Percentiles rank a stretch among this genome's conserved stretches.
Conservation (phyloP, 1,139 yeast genomes). For the Blastobotrys capitulatus region DNA sequence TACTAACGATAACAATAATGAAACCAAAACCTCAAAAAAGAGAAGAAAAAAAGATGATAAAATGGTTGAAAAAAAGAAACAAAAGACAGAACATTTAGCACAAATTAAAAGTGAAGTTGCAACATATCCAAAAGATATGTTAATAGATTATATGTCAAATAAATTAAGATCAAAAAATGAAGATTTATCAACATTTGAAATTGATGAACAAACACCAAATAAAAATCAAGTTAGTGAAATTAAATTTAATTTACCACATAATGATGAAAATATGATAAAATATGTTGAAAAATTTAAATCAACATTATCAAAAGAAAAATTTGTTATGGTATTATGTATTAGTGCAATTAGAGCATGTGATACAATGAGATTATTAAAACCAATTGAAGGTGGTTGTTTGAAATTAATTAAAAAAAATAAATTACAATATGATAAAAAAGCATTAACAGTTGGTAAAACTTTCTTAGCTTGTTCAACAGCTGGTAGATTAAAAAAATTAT, state of each 20-base stretch:
- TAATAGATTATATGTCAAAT: constrained; percentile 55
- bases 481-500: constrained; percentile 48
- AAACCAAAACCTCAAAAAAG: constrained; percentile 13
- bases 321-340: constrained; percentile 53
- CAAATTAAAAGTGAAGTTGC: constrained; percentile 48
- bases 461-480: constrained; percentile 63
- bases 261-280: constrained; percentile 42
- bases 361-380: constrained; percentile 52
- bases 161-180: constrained; percentile 47
- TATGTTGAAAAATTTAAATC: constrained; percentile 34
- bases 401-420: constrained; percentile 66
- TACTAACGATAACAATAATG: background rate
- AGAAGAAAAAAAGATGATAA: constrained; percentile 18
- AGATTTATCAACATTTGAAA: constrained; percentile 57
- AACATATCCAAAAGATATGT: constrained; percentile 46
- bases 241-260: constrained; percentile 44
- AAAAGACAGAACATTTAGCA: constrained; percentile 55
- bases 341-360: constrained; percentile 75
- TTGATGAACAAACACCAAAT: constrained; percentile 49
- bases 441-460: constrained; percentile 47
- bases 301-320: constrained; percentile 26
- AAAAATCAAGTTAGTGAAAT: constrained; percentile 46
- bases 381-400: constrained; percentile 41
- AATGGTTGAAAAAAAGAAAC: constrained; percentile 39
- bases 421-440: constrained; percentile 50